Percentiles rank a stretch among this genome's conserved stretches.
Conservation (phyloP, 805 yeast genomes). For the Barnettozyma sp. region DNA sequence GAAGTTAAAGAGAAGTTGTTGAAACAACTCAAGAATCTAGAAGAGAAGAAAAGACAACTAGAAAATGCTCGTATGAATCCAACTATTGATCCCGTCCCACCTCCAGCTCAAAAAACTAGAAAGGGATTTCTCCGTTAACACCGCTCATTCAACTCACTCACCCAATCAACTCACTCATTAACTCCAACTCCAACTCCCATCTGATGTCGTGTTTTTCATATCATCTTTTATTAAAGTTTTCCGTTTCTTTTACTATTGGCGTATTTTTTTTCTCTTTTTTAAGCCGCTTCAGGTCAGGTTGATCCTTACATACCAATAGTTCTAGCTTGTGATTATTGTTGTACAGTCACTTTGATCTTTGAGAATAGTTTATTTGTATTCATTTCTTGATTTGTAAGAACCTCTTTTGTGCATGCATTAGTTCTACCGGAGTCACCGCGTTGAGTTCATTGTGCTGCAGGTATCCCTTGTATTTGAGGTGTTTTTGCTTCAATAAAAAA, state of each 20-base stretch:
- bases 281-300: too few species aligned
- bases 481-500: neutral
- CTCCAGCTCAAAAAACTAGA: constrained; percentile 53
- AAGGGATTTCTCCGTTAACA: constrained; percentile 71
- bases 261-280: too few species aligned
- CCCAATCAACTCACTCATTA: too few species aligned
- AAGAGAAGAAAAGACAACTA: constrained; percentile 80
- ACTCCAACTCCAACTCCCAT: too few species aligned
- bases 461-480: neutral
- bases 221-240: too few species aligned
- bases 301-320: too few species aligned
- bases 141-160: too few species aligned
- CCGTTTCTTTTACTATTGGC: too few species aligned
- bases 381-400: neutral
- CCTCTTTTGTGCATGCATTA: constrained; percentile 1
- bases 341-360: too few species aligned
- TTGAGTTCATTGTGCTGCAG: neutral
- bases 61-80: constrained; percentile 53
- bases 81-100: constrained; percentile 26
- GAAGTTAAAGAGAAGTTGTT: constrained; percentile 94
- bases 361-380: too few species aligned
- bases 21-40: constrained; percentile 82
- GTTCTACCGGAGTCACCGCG: neutral
- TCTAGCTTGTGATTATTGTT: too few species aligned
- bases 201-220: too few species aligned